Evolutionary conservation across 1,284 basidiomycete genomes (phyloP).

Genomic region (Afroboletus lepidellus): DNA sequence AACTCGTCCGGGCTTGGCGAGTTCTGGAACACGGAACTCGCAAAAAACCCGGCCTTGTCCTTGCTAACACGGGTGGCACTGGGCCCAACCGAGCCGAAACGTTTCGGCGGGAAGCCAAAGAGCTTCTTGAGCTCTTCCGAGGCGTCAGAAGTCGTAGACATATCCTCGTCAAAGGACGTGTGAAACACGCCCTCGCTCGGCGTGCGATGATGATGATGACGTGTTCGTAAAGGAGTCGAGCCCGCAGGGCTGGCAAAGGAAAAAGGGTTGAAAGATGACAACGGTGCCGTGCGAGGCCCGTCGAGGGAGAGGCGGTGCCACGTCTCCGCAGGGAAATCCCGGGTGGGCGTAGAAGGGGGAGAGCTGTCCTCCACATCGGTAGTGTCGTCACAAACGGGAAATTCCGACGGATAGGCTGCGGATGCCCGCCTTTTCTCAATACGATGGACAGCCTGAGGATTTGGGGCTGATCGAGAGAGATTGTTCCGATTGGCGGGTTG

Average conservation of each 20-base stretch:
- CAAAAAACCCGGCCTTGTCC: slow-evolving; percentile 54
- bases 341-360: slow-evolving; percentile 42
- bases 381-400: slow-evolving; percentile 69
- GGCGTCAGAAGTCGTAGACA: slow-evolving; percentile 41
- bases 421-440: slow-evolving; percentile 33
- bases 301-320: slow-evolving; percentile 38
- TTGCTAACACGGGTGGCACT: slow-evolving; percentile 27
- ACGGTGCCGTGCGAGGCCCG: slow-evolving; percentile 51
- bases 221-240: slow-evolving; percentile 36
- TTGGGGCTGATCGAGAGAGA: slow-evolving; percentile 35
- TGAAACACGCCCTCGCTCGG: slow-evolving; percentile 68
- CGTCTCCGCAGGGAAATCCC: slow-evolving; percentile 27
- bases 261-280: slow-evolving; percentile 40
- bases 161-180: slow-evolving; percentile 69
- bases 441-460: slow-evolving; percentile 11
- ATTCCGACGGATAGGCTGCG: slow-evolving; percentile 35
- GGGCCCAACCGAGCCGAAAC: slow-evolving; percentile 31
- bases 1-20: slow-evolving; percentile 76
- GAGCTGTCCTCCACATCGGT: slow-evolving; percentile 45
- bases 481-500: slow-evolving; percentile 37
- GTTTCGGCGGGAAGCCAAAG: slow-evolving; percentile 33
- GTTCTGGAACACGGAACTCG: slow-evolving; percentile 77
- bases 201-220: slow-evolving; percentile 48
- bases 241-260: slow-evolving; percentile 35
- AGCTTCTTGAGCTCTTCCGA: slow-evolving; percentile 42